Evolutionary conservation across 768 basidiomycete genomes (phyloP).

Genomic region (Gyrodon lividus): DNA sequence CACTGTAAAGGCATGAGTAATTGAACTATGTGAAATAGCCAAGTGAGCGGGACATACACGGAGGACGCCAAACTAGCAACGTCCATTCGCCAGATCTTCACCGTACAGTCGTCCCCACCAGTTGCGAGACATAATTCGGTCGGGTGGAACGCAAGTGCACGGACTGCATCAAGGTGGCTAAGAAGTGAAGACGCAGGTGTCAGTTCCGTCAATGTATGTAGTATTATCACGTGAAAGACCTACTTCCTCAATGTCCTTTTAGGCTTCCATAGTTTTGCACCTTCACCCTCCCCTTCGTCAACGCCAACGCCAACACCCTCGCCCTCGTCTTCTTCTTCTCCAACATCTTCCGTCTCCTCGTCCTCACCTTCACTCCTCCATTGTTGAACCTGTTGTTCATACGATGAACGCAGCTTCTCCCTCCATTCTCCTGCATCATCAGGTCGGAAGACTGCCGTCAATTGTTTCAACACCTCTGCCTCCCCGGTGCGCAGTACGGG

Average conservation of each 20-base stretch:
- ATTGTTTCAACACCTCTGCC: slow-evolving; percentile 16
- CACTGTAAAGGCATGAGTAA: slow-evolving; percentile 37
- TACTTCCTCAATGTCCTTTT: slow-evolving; percentile 88
- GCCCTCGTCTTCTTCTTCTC: slow-evolving; percentile 71
- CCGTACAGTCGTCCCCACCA: slow-evolving; percentile 91
- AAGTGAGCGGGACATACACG: slow-evolving; percentile 52
- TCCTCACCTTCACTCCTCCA: slow-evolving; percentile 51
- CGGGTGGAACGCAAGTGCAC: slow-evolving; percentile 88
- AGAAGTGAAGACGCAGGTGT: slow-evolving; percentile 8
- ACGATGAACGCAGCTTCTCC: slow-evolving; percentile 67
- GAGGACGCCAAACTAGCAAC: slow-evolving; percentile 70
- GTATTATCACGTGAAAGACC: slow-evolving; percentile 35
- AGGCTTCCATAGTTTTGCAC: slow-evolving; percentile 77
- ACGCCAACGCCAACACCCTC: slow-evolving; percentile 50
- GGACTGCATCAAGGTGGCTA: slow-evolving; percentile 92
- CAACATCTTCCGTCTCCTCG: slow-evolving; percentile 60
- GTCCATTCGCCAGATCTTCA: slow-evolving; percentile 95
- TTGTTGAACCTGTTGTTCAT: slow-evolving; percentile 43
- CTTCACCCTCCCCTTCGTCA: slow-evolving; percentile 66
- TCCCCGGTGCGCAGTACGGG: slow-evolving; percentile 13
- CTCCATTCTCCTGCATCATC: slow-evolving; percentile 87
- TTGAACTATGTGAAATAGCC: background rate
- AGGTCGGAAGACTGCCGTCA: slow-evolving; percentile 85
- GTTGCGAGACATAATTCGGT: slow-evolving; percentile 84
- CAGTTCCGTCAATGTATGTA: background rate